A percentile compares a stretch with the other conserved stretches of the same genome.
Conservation (phyloP, 129 eudicot genomes). For the Artemisia argyi region DNA sequence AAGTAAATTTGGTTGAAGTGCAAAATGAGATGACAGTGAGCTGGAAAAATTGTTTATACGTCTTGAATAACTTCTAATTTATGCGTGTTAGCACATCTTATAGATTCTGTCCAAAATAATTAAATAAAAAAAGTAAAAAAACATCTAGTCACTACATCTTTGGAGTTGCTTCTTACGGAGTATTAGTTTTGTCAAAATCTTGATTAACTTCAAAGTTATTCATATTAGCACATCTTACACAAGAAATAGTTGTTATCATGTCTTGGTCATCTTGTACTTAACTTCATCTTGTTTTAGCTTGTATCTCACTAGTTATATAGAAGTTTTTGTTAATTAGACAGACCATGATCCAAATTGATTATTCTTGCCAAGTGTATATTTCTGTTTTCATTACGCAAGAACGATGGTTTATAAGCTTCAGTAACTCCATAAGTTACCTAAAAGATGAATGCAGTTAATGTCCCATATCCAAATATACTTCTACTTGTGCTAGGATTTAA, state of each 20-base stretch:
- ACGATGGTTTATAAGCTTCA: background rate
- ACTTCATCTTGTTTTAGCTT: slow-evolving; percentile 2
- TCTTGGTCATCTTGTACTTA: slow-evolving; percentile 4
- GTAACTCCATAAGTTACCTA: background rate
- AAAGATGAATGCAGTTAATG: background rate
- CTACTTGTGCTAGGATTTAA: background rate
- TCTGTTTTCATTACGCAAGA: background rate
- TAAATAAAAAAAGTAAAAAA: no score
- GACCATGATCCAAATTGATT: slow-evolving; percentile 18
- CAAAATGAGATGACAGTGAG: background rate
- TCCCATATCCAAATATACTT: background rate
- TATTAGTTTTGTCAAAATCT: slow-evolving; percentile 20
- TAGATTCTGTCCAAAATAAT: no score
- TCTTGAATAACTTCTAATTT: no score
- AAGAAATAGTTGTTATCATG: slow-evolving; percentile 5
- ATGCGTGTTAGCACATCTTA: no score
- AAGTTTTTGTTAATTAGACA: background rate
- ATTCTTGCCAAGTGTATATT: background rate
- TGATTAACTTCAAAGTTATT: slow-evolving; percentile 18
- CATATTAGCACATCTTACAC: slow-evolving; percentile 15
- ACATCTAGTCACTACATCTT: background rate
- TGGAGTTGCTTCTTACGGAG: slow-evolving; percentile 9
- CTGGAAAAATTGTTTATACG: background rate
- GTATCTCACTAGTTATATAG: slow-evolving; percentile 1
- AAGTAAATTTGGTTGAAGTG: slow-evolving; percentile 12